These are phyloP conservation scores for Blastomyces emzantsi DNA, from an alignment of 2,329 filamentous ascomycete species.

Conservation along the genomic window DNA sequence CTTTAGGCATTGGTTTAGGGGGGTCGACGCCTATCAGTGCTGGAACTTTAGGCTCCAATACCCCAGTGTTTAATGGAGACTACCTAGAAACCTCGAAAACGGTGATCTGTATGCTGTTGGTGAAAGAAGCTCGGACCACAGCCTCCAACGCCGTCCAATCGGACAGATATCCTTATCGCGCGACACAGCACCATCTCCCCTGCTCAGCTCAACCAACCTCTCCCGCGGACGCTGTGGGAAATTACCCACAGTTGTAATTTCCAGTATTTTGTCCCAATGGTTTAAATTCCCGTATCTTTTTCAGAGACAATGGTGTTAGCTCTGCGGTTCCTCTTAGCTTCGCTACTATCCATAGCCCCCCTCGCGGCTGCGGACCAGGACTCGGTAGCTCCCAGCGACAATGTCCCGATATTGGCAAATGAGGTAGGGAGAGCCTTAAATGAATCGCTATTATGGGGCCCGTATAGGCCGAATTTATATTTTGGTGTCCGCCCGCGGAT, in stretches of 20 bases:
- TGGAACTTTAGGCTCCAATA: too few species aligned
- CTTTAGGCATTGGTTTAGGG: too few species aligned
- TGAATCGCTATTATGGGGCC: constrained; percentile 87
- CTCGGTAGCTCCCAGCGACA: constrained; percentile 20
- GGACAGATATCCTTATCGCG: not conserved
- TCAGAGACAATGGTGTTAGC: constrained; percentile 3
- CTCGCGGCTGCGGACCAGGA: not conserved
- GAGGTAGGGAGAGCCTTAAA: constrained; percentile 50
- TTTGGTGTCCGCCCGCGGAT: constrained; percentile 80
- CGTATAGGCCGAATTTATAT: constrained; percentile 88
- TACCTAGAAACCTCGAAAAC: too few species aligned
- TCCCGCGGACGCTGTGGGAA: not conserved
- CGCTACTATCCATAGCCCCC: constrained; percentile 18
- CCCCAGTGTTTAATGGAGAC: too few species aligned
- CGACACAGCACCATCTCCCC: not conserved
- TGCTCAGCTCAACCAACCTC: not conserved
- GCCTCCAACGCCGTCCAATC: not conserved
- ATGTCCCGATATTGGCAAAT: constrained; percentile 29
- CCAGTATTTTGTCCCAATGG: not conserved
- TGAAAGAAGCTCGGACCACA: not conserved
- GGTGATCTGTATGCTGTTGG: too few species aligned
- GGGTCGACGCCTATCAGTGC: too few species aligned
- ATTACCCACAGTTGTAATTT: not conserved
- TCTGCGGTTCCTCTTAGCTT: constrained; percentile 10
- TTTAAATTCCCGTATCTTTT: constrained; percentile 1